Evolutionary conservation across 2,329 filamentous ascomycete genomes (phyloP), one percentile per base, ranked within the genome.

Genomic region (Xylaria sp.): DNA sequence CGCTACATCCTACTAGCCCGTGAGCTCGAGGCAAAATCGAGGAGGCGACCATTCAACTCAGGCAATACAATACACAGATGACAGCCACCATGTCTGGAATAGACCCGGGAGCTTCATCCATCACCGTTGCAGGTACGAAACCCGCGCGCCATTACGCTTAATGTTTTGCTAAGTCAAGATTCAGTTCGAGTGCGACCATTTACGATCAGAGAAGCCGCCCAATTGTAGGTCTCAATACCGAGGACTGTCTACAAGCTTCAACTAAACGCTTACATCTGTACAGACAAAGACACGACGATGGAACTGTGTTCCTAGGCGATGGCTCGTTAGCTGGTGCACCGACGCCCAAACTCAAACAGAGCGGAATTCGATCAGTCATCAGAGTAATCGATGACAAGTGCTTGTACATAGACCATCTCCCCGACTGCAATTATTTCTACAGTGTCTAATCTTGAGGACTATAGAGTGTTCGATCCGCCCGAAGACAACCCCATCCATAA

Each of bases 381-480:
- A 98, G 97, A 78, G 93, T 99, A 19, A 86, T 99, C 54, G 96
- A 99, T 74, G 93, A 97, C 74, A 91, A 91, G 72, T 98, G 95
- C 80, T 80, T 99, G 95, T 98, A 85, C 70, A 92, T 83, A 31
- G 21, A 46, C 29, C 29, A 17, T 15, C n/a, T 25, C 23, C 23
- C 7, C 3, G 27, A 21, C 5, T 6, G 1, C 3, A 19, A 29
- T n/a, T 0, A 2, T 43, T 33, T 13, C 21, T 29, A 6, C 21
- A 11, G 21, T 33, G 8, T 3, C 58, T 61, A 40, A 63, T 17
- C 3, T 4, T 15, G 3, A 27, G 11, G 19, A 25, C 25, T 31
- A 49, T 74, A 98, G 95, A 75, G 89, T 99, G 31, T 99, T 99
- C 76, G 95, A 99, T 71, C 95, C 95, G 7, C 95, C 95, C 41